Percentiles rank a stretch among this genome's conserved stretches.
phyloP scores from a whole-genome alignment of 75 land plant genomes.

The Picea glauca region DNA sequence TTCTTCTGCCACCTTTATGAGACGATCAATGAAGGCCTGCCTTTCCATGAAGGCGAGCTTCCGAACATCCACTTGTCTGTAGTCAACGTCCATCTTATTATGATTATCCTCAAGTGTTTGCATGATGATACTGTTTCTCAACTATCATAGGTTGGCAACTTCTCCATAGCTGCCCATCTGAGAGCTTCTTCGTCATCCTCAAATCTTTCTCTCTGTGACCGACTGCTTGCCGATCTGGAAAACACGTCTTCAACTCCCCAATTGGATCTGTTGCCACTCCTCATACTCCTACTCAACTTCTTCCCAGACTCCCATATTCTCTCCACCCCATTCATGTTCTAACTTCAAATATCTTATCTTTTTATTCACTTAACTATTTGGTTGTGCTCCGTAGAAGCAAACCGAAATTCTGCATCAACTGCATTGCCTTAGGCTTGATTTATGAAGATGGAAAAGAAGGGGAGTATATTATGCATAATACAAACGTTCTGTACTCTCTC shows the following conservation, averaged over 20 bases:
- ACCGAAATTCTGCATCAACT: too few relatives aligned
- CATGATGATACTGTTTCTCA: not conserved
- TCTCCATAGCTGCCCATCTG: constrained; percentile 27
- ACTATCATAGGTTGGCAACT: constrained; percentile 22
- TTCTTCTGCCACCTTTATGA: constrained; percentile 65
- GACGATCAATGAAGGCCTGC: constrained; percentile 45
- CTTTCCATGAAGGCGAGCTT: constrained; percentile 41
- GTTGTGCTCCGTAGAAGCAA: too few relatives aligned
- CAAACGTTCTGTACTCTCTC: too few relatives aligned
- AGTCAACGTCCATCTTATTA: constrained; percentile 10
- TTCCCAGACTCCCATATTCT: constrained; percentile 13
- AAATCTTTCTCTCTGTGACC: too few relatives aligned
- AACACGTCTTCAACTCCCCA: constrained; percentile 47
- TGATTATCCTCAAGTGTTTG: not conserved
- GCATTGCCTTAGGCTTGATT: too few relatives aligned
- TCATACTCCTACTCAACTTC: constrained; percentile 25
- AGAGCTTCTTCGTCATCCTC: constrained; percentile 24
- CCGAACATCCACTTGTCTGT: constrained; percentile 44
- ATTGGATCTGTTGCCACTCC: constrained; percentile 25
- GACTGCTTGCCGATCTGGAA: not conserved
- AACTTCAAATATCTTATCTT: too few relatives aligned
- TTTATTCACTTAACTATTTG: too few relatives aligned
- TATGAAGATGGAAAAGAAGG: too few relatives aligned
- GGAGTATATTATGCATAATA: too few relatives aligned
- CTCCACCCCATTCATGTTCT: not conserved